Evolutionary conservation across 23 red algal genomes (phyloP), one percentile per base, ranked within the genome.

Genomic region (Cyanidium caldarium): DNA sequence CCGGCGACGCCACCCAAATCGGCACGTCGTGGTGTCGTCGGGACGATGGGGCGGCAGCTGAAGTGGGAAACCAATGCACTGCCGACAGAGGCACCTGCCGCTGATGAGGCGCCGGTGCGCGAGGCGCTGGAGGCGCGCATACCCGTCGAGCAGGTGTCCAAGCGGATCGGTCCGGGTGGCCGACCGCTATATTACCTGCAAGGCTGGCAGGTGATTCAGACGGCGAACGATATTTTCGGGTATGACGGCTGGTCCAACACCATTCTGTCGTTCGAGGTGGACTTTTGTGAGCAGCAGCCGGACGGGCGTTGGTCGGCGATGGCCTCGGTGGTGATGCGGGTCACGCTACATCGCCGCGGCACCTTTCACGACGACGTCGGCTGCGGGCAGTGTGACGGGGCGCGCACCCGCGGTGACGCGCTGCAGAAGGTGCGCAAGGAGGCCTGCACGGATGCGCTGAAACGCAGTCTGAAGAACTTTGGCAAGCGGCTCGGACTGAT

Each of bases 401-500:
- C 71, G 75, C 67, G 75, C 15, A 75, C 68, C n/a, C 78, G 72
- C 66, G 65, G 68, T 13, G 86, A 93, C 25, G 79, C 79, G 19
- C 77, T 93, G n/a, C 46, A 79, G 39, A 78, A 79, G 58, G 81
- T 76, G 26, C 72, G 77, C n/a, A 93, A 93, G 74, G 86, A 93
- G 40, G 86, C 86, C 16, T 76, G 82, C 3, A 93, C 86, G 0
- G 86, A 93, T 39, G 86, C 86, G 34, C 73, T 69, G 28, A 93
- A 93, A 35, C 67, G 86, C 25, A 69, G 79, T 37, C 72, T 93
- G n/a, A 84, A 84, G 42, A 93, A 93, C 73, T 93, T 93, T 84
- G 86, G 86, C 14, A 33, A 70, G 10, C 75, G 75, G 2, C 68
- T 93, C 15, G 86, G 86, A 12, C 34, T 84, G 2, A 80, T 70